phyloP scores from a whole-genome alignment of 345 rosid genomes.

The Erucastrum elatum region DNA sequence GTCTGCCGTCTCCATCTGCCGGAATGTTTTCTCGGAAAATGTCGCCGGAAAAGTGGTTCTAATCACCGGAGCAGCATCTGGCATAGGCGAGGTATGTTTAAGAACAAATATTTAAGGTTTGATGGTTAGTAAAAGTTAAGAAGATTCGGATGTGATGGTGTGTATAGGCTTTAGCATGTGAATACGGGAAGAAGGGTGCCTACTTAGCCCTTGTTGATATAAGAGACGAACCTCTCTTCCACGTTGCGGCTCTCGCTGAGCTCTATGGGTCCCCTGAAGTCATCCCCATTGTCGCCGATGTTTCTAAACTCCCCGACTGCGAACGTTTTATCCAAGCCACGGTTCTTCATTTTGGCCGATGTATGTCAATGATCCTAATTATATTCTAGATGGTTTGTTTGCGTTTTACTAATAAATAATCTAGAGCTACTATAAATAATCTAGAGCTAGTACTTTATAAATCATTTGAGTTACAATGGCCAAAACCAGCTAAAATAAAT shows the following conservation, averaged over 20 bases:
- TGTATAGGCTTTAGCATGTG: constrained; percentile 53
- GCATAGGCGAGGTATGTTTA: constrained; percentile 58
- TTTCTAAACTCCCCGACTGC: constrained; percentile 55
- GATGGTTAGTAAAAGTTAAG: neutral
- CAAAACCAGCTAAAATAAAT: neutral
- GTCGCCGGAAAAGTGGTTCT: constrained; percentile 65
- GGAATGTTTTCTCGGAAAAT: constrained; percentile 43
- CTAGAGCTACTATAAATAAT: neutral
- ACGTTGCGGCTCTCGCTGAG: constrained; percentile 47
- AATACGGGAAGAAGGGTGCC: constrained; percentile 63
- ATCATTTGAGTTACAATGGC: neutral
- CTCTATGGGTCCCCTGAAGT: constrained; percentile 52
- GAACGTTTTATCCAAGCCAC: constrained; percentile 47
- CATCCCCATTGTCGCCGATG: constrained; percentile 51
- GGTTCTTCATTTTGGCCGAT: constrained; percentile 47
- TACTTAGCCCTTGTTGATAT: constrained; percentile 58
- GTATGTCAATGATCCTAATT: constrained; percentile 34
- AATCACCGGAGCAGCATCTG: constrained; percentile 70
- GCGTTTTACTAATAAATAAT: neutral
- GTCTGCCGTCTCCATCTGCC: constrained; percentile 25
- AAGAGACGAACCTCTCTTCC: constrained; percentile 45
- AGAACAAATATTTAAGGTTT: neutral
- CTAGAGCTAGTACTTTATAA: neutral
- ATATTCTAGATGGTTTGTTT: neutral
- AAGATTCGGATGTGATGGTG: neutral